These are phyloP conservation scores for Emergomyces pasteurianus DNA, from an alignment of 2,329 filamentous ascomycete species.

Conservation along the genomic window DNA sequence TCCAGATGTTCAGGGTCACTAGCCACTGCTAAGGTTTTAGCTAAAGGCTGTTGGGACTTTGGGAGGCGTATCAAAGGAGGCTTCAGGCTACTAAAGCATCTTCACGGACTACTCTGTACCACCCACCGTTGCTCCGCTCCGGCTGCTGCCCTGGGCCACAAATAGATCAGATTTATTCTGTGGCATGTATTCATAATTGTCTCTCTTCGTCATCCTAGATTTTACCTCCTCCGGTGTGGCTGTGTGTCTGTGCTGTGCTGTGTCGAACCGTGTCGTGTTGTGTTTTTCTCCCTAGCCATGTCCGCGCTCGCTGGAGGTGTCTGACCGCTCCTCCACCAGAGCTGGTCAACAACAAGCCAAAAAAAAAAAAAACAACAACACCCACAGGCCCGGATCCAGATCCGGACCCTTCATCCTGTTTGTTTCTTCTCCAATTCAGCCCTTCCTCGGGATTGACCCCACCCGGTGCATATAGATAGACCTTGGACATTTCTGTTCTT, in stretches of 20 bases:
- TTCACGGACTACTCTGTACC: too few relatives aligned
- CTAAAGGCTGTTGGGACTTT: neutral
- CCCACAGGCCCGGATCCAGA: neutral
- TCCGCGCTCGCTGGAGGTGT: neutral
- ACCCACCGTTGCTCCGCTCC: neutral
- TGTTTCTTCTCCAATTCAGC: neutral
- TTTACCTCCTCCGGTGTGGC: neutral
- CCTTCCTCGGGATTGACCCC: neutral
- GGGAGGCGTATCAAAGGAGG: neutral
- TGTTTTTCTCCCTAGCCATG: neutral
- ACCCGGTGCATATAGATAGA: neutral
- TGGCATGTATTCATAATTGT: neutral
- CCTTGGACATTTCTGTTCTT: neutral
- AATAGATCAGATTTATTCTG: neutral
- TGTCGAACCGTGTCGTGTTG: neutral
- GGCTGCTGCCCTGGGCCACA: neutral
- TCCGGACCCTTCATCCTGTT: neutral
- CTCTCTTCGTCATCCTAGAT: too few relatives aligned
- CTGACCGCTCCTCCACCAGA: slow-evolving; percentile 2
- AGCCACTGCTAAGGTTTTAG: neutral
- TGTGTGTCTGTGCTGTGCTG: neutral
- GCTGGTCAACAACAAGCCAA: neutral
- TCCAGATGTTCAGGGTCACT: neutral
- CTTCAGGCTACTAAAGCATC: neutral
- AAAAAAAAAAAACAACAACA: too few relatives aligned